Evolutionary conservation across 148 eudicot genomes (phyloP).

Genomic region (Camellia japonica): DNA sequence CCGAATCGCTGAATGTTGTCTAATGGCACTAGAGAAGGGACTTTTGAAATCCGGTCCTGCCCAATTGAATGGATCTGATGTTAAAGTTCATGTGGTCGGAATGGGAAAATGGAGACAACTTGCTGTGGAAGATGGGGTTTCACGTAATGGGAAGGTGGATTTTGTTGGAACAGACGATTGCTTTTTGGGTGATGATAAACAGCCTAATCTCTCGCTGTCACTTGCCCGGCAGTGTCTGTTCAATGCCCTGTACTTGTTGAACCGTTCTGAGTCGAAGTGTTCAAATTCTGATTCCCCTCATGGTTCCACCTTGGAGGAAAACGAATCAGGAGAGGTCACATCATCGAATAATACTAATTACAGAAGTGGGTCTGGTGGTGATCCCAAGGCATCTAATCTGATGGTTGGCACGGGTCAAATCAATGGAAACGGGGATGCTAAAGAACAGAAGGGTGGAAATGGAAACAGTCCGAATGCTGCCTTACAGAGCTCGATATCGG

Average conservation of each 20-base stretch:
- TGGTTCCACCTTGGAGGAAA: slow-evolving; percentile 34
- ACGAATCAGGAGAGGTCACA: slow-evolving; percentile 35
- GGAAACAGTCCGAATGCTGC: slow-evolving; percentile 36
- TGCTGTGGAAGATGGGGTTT: slow-evolving; percentile 40
- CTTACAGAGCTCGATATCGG: slow-evolving; percentile 39
- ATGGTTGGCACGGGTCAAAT: slow-evolving; percentile 41
- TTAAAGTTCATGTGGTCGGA: slow-evolving; percentile 63
- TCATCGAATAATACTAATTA: slow-evolving; percentile 25
- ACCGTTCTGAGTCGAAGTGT: slow-evolving; percentile 34
- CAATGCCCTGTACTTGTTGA: slow-evolving; percentile 63
- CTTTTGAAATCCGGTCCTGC: slow-evolving; percentile 31
- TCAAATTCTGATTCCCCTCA: slow-evolving; percentile 27
- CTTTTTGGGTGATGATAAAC: slow-evolving; percentile 30
- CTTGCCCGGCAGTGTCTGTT: slow-evolving; percentile 67
- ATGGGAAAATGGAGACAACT: slow-evolving; percentile 87
- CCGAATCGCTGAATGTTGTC: slow-evolving; percentile 83
- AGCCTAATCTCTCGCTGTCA: slow-evolving; percentile 51
- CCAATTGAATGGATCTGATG: slow-evolving; percentile 33
- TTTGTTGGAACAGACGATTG: slow-evolving; percentile 32
- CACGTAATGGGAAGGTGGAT: slow-evolving; percentile 24
- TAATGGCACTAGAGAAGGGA: slow-evolving; percentile 69
- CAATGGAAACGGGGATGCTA: slow-evolving; percentile 64
- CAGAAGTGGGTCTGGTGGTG: slow-evolving; percentile 31
- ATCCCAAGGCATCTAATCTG: slow-evolving; percentile 39
- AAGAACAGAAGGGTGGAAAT: slow-evolving; percentile 54